A percentile compares a stretch with the other conserved stretches of the same genome.
These are phyloP conservation scores for Eucalyptus sp. DNA, from an alignment of 345 rosid species.

Conservation along the genomic window DNA sequence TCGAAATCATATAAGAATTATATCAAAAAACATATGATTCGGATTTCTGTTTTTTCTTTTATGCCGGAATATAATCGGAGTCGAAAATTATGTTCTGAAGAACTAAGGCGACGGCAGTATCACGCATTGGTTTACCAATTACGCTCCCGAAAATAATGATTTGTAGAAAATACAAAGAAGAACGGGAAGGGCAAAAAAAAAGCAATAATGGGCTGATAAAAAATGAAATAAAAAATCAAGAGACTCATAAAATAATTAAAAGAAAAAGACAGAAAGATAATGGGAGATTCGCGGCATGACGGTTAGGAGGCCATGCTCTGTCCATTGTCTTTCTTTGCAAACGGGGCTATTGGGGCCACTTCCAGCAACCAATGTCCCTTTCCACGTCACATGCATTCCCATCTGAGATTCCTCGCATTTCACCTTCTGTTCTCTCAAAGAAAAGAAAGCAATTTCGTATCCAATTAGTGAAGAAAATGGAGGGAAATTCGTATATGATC, in stretches of 20 bases:
- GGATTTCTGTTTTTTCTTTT: neutral
- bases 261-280: neutral
- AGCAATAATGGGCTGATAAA: neutral
- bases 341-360: neutral
- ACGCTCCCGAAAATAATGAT: neutral
- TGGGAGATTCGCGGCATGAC: neutral
- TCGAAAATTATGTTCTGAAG: neutral
- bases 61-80: neutral
- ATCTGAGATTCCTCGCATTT: neutral
- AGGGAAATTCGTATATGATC: neutral
- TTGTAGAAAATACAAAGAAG: neutral
- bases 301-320: neutral
- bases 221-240: neutral
- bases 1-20: neutral
- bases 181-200: neutral
- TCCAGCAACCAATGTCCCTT: neutral
- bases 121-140: neutral
- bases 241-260: neutral
- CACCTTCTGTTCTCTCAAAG: neutral
- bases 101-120: neutral
- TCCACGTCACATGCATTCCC: neutral
- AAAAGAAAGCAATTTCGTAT: neutral
- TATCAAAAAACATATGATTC: neutral
- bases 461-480: neutral
- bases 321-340: neutral